phyloP scores from a whole-genome alignment of 2,329 filamentous ascomycete genomes.

The Chrysoporthe austroafricana region DNA sequence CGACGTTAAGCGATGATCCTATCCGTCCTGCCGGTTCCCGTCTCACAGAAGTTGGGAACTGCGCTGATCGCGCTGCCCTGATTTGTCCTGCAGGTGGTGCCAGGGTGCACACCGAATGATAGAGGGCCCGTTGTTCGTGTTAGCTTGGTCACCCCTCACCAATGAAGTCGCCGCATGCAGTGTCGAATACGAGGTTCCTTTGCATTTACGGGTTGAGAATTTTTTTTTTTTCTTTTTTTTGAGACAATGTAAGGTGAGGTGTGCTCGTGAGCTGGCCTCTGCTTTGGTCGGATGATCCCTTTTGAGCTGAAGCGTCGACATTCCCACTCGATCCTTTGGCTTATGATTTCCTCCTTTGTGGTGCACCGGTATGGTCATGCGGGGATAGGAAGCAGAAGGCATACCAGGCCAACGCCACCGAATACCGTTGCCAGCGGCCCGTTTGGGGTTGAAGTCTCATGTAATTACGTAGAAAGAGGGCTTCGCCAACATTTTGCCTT shows the following conservation, averaged over 20 bases:
- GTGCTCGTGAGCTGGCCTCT: not conserved
- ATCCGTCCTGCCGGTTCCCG: not conserved
- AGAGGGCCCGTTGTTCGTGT: not conserved
- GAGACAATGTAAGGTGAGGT: constrained; percentile 2
- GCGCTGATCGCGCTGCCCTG: not conserved
- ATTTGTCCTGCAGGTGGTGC: not conserved
- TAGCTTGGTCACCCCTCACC: constrained; percentile 5
- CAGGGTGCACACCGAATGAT: constrained; percentile 4
- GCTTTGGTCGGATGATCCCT: not conserved
- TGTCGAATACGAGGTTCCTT: constrained; percentile 6
- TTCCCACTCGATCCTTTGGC: not conserved
- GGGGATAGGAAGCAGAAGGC: not conserved
- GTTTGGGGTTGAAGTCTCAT: too few relatives aligned
- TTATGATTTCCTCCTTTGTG: not conserved
- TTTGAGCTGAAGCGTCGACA: not conserved
- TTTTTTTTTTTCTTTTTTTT: not conserved
- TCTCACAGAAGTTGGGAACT: not conserved
- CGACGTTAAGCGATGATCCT: not conserved
- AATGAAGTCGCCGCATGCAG: constrained; percentile 1
- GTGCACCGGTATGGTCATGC: not conserved
- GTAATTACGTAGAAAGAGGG: too few relatives aligned
- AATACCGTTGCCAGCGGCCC: too few relatives aligned
- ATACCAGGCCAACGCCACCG: too few relatives aligned
- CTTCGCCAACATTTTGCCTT: not conserved
- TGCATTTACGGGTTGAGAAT: constrained; percentile 1